Percentiles rank a stretch among this genome's conserved stretches.
These are phyloP conservation scores for Cyberlindnera mycetangii DNA, from an alignment of 805 yeast species.

Conservation along the genomic window DNA sequence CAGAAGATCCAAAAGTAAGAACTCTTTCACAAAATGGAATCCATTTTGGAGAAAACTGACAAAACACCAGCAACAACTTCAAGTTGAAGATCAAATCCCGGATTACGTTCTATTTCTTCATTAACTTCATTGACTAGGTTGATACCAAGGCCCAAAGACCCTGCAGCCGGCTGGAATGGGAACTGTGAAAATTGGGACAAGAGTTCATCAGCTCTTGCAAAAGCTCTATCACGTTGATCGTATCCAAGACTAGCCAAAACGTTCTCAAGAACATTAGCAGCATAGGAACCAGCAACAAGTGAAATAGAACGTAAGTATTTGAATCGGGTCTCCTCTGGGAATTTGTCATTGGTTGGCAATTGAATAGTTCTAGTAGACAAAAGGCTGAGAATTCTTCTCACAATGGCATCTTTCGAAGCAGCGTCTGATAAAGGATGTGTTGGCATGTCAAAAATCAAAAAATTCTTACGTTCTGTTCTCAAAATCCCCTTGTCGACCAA, in stretches of 20 bases:
- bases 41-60: constrained; percentile 88
- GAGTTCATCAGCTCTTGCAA: constrained; percentile 91
- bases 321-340: constrained; percentile 66
- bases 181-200: constrained; percentile 76
- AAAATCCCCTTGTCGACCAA: constrained; percentile 94
- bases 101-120: constrained; percentile 42
- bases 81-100: constrained; percentile 56
- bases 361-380: constrained; percentile 70
- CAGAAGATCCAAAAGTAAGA: no score
- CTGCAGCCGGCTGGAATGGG: constrained; percentile 66
- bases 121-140: constrained; percentile 51
- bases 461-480: constrained; percentile 93
- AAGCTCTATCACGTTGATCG: constrained; percentile 89
- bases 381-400: constrained; percentile 64
- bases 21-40: constrained; percentile 70
- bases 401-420: constrained; percentile 76
- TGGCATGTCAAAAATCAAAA: constrained; percentile 95
- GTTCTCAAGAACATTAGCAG: constrained; percentile 95
- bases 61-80: constrained; percentile 93
- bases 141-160: constrained; percentile 67
- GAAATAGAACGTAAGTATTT: constrained; percentile 75
- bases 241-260: constrained; percentile 72
- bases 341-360: constrained; percentile 55
- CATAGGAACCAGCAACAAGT: constrained; percentile 84
- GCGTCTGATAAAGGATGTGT: constrained; percentile 95